phyloP scores from a whole-genome alignment of 2,329 filamentous ascomycete species.

The Metarhizium humberi region DNA sequence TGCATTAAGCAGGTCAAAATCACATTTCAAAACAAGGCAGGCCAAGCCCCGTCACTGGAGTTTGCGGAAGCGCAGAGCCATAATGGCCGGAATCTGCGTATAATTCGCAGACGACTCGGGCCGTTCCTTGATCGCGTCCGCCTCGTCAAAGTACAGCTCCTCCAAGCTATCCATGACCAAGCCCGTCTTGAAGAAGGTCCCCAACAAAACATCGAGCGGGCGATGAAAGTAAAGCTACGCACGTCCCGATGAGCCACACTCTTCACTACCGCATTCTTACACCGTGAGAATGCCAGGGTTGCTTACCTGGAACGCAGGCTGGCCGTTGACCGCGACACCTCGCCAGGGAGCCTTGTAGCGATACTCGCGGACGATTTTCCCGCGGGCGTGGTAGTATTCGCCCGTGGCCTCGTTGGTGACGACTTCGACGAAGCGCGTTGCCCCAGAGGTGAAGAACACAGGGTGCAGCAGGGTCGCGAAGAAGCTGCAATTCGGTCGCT shows the following conservation, averaged over 20 bases:
- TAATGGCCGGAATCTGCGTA: slow-evolving; percentile 25
- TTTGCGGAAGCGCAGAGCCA: slow-evolving; percentile 11
- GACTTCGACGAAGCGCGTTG: slow-evolving; percentile 29
- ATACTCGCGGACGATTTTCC: slow-evolving; percentile 31
- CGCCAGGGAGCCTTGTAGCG: slow-evolving; percentile 29
- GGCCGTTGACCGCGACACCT: slow-evolving; percentile 25
- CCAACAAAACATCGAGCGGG: slow-evolving; percentile 33
- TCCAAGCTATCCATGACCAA: slow-evolving; percentile 36
- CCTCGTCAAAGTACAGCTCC: slow-evolving; percentile 33
- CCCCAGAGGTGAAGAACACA: slow-evolving; percentile 36
- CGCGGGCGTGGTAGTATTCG: slow-evolving; percentile 22
- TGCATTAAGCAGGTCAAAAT: no score
- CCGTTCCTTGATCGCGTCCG: slow-evolving; percentile 17
- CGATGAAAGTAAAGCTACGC: slow-evolving; percentile 32
- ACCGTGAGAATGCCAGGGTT: not conserved
- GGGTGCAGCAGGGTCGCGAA: slow-evolving; percentile 39
- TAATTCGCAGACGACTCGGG: slow-evolving; percentile 29
- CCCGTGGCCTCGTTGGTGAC: slow-evolving; percentile 25
- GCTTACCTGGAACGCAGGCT: slow-evolving; percentile 24
- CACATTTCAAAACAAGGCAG: not conserved
- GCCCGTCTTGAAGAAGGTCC: slow-evolving; percentile 30
- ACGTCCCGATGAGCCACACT: not conserved
- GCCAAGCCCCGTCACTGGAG: not conserved
- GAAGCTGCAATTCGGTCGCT: slow-evolving; percentile 21
- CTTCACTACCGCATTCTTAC: no score